Evolutionary conservation across 192 early-diverging fungal genomes (phyloP).

Genomic region (Spinellus fusiger): DNA sequence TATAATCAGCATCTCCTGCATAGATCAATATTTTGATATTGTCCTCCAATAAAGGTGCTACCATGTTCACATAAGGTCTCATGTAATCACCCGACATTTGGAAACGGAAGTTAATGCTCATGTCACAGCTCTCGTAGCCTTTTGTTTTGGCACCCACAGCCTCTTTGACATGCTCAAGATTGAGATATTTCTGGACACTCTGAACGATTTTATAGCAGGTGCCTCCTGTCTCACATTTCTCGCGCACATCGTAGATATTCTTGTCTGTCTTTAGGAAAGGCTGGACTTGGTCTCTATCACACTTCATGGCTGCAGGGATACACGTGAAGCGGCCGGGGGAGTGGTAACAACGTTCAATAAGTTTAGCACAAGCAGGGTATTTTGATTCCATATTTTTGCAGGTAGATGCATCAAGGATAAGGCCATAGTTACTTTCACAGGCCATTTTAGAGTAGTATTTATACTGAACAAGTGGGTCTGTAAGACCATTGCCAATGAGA

Average conservation of each 20-base stretch:
- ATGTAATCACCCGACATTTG: slow-evolving; percentile 82
- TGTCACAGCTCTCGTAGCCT: slow-evolving; percentile 82
- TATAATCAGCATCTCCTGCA: slow-evolving; percentile 53
- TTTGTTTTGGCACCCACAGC: slow-evolving; percentile 68
- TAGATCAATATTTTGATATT: slow-evolving; percentile 88
- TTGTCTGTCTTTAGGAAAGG: slow-evolving; percentile 77
- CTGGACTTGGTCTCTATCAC: slow-evolving; percentile 75
- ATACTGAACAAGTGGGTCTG: slow-evolving; percentile 90
- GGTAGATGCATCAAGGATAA: slow-evolving; percentile 69
- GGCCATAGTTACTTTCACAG: slow-evolving; percentile 72
- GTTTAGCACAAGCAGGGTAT: slow-evolving; percentile 72
- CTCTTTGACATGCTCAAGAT: slow-evolving; percentile 69
- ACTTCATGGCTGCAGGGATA: slow-evolving; percentile 83
- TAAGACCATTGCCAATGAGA: slow-evolving; percentile 91
- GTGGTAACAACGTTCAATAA: slow-evolving; percentile 89
- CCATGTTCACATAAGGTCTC: slow-evolving; percentile 65
- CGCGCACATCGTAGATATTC: slow-evolving; percentile 89
- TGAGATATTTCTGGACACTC: slow-evolving; percentile 81
- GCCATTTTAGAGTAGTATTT: slow-evolving; percentile 86
- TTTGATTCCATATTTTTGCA: slow-evolving; percentile 75
- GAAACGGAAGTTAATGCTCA: slow-evolving; percentile 70
- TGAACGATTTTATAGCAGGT: slow-evolving; percentile 89
- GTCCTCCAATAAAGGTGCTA: slow-evolving; percentile 74
- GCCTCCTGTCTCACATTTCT: slow-evolving; percentile 44
- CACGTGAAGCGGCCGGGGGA: slow-evolving; percentile 75